Evolutionary conservation across 805 yeast genomes (phyloP), one percentile per base, ranked within the genome.

Genomic region (Candida insectorum): DNA sequence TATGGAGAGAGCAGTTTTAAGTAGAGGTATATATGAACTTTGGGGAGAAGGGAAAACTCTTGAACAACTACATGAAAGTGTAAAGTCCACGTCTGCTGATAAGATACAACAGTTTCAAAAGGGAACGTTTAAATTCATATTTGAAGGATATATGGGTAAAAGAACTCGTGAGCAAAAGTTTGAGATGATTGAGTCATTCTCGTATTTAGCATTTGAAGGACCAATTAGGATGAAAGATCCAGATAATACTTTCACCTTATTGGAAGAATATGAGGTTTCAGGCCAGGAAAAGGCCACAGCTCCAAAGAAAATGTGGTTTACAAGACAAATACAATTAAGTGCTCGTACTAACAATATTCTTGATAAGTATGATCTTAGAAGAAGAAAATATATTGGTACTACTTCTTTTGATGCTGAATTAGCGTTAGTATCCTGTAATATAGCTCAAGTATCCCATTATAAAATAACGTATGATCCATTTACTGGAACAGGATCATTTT

Each of bases 401-500:
- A 93, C 98, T 0, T 86, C 96, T 12, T 93, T 93, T 59, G 98
- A 93, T 47, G 95, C 96, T 2, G 97, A 93, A 52, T 63, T 93
- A 39, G 79, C 97, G 0, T 60, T 93, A 29, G 82, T 89, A 11
- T 82, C 94, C 19, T 85, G 95, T 49, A 93, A 91, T 50, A 71
- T 93, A 32, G 96, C 85, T 0, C 88, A 84, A 42, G 86, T 82
- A 10, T 67, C 56, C 23, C 66, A 71, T 0, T 83, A 81, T 0
- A 73, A 79, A 34, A 51, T 88, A 3, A 75, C 84, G 52, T 91
- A 86, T 52, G 98, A 93, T 58, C 98, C 98, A 16, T 93, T 93
- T 62, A 87, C 85, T 3, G 98, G 98, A 0, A 93, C 98, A 0
- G 98, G 98, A 0, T 86, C 96, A 14, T 93, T 93, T 51, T 65